These are phyloP conservation scores for Pterocarpus macrocarpus DNA, from an alignment of 306 rosid genomes.

Conservation along the genomic window DNA sequence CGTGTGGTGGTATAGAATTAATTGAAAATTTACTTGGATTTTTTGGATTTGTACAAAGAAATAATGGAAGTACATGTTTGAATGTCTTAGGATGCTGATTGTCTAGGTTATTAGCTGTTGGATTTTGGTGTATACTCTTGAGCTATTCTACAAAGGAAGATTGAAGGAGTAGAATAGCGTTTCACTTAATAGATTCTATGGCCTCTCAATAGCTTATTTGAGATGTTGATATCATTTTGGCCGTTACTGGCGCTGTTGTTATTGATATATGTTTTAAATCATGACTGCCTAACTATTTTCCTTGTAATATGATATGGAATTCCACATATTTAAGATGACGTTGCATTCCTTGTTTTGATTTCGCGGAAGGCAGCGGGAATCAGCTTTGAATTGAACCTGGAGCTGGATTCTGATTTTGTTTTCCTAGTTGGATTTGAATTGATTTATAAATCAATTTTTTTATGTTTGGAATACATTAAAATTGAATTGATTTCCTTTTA, in stretches of 20 bases:
- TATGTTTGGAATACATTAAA: background rate
- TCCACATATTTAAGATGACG: background rate
- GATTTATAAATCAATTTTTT: no score
- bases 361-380: background rate
- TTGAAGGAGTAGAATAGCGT: slow-evolving; percentile 12
- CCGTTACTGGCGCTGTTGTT: background rate
- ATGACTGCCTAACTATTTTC: background rate
- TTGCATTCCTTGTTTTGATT: slow-evolving; percentile 10
- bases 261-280: slow-evolving; percentile 8
- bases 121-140: background rate
- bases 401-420: background rate
- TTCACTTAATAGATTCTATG: background rate
- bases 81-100: slow-evolving; percentile 4
- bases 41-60: background rate
- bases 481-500: background rate
- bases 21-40: slow-evolving; percentile 1
- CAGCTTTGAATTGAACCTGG: slow-evolving; percentile 20
- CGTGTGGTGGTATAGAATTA: background rate
- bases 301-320: background rate
- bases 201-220: slow-evolving; percentile 12
- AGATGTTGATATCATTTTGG: background rate
- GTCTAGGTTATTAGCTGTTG: slow-evolving; percentile 5
- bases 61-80: slow-evolving; percentile 14
- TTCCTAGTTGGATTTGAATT: background rate
- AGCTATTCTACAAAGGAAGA: background rate